These are phyloP conservation scores for Hypocrella siamensis DNA, from an alignment of 2,329 filamentous ascomycete species.

Conservation along the genomic window DNA sequence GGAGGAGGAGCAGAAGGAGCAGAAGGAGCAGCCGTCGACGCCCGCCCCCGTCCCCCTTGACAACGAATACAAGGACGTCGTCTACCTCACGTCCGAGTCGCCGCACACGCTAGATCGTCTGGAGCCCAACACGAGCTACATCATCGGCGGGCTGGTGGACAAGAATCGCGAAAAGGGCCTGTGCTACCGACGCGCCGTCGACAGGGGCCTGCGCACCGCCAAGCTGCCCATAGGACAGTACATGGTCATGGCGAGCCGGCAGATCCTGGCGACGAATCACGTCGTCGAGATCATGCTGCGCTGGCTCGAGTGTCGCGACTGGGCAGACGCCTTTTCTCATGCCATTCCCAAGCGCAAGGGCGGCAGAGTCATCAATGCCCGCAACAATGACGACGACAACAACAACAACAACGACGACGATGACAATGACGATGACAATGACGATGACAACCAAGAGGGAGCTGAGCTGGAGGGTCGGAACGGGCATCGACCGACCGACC, in stretches of 20 bases:
- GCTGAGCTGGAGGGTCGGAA: not conserved
- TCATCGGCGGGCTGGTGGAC: slow-evolving; percentile 89
- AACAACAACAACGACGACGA: slow-evolving; percentile 6
- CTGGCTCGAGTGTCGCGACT: slow-evolving; percentile 82
- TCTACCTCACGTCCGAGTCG: slow-evolving; percentile 91
- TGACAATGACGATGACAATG: slow-evolving; percentile 3
- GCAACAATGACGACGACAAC: slow-evolving; percentile 11
- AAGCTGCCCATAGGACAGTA: slow-evolving; percentile 92
- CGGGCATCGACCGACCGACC: too few species aligned
- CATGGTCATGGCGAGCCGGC: slow-evolving; percentile 75
- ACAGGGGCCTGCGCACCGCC: slow-evolving; percentile 68
- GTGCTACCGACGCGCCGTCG: slow-evolving; percentile 68
- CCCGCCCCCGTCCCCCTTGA: slow-evolving; percentile 18
- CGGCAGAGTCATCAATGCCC: too few species aligned
- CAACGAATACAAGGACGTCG: slow-evolving; percentile 31
- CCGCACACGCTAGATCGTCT: slow-evolving; percentile 67
- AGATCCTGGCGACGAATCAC: slow-evolving; percentile 85
- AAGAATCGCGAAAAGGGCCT: slow-evolving; percentile 92
- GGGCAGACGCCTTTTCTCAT: slow-evolving; percentile 75
- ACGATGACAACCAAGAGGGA: slow-evolving; percentile 2
- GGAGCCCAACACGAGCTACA: slow-evolving; percentile 78
- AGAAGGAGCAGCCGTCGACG: too few species aligned
- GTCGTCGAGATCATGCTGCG: slow-evolving; percentile 92
- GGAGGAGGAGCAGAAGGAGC: slow-evolving; percentile 17
- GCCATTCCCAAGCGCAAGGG: slow-evolving; percentile 89